These are phyloP conservation scores for Endocarpon pusillum DNA, from an alignment of 495 filamentous ascomycete species.

Conservation along the genomic window DNA sequence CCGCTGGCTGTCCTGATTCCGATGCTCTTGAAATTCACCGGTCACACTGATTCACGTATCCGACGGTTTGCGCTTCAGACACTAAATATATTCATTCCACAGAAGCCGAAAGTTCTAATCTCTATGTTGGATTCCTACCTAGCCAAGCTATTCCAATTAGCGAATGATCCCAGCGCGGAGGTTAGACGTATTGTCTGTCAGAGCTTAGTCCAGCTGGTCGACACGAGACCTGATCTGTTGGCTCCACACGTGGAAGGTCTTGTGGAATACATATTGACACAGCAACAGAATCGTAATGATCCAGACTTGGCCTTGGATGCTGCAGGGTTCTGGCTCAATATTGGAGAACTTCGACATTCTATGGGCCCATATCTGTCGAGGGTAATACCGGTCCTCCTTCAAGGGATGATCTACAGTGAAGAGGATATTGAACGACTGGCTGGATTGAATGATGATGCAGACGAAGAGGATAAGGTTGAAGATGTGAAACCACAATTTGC, in stretches of 20 bases:
- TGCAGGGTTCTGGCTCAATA: constrained; percentile 92
- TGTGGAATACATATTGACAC: constrained; percentile 80
- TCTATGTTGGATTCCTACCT: constrained; percentile 63
- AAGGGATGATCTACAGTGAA: constrained; percentile 92
- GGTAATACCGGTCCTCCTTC: constrained; percentile 78
- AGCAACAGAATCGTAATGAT: constrained; percentile 71
- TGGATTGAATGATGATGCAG: constrained; percentile 74
- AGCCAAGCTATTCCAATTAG: constrained; percentile 62
- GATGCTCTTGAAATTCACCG: constrained; percentile 74
- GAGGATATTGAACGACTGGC: constrained; percentile 79
- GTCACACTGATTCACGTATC: constrained; percentile 53
- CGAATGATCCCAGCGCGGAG: constrained; percentile 55
- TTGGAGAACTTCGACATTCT: constrained; percentile 65
- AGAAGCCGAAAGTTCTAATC: constrained; percentile 60
- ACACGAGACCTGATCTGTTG: constrained; percentile 78
- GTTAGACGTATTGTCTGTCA: constrained; percentile 85
- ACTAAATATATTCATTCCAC: constrained; percentile 81
- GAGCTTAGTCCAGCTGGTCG: constrained; percentile 80
- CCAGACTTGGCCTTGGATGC: constrained; percentile 87
- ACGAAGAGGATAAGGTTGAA: constrained; percentile 73
- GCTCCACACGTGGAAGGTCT: constrained; percentile 75
- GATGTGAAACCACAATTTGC: constrained; percentile 92
- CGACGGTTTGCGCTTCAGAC: constrained; percentile 60
- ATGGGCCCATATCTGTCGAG: constrained; percentile 63
- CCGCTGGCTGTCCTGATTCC: constrained; percentile 82